A percentile compares a stretch with the other conserved stretches of the same genome.
phyloP scores from a whole-genome alignment of 2,329 filamentous ascomycete species.

The Sphaerulina vaccinii region DNA sequence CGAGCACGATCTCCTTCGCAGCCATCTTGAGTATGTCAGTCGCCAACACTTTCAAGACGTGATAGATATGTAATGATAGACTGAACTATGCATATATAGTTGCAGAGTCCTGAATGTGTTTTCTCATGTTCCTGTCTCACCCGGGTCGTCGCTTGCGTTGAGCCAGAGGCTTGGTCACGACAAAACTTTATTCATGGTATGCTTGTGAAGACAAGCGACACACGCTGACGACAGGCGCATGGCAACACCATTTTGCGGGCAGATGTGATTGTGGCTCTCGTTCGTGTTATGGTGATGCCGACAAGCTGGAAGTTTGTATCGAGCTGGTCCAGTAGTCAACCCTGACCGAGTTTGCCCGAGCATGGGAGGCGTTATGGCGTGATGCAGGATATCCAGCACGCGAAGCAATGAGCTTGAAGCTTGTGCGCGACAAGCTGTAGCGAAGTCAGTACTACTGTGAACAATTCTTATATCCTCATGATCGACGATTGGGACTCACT shows the following conservation, averaged over 20 bases:
- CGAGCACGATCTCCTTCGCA: slow-evolving; percentile 4
- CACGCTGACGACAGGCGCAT: background rate
- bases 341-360: background rate
- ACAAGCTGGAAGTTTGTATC: slow-evolving; percentile 3
- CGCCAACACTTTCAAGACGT: no score
- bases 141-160: slow-evolving; percentile 3
- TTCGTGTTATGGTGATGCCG: slow-evolving; percentile 4
- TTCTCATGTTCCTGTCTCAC: background rate
- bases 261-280: background rate
- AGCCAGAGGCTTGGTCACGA: slow-evolving; percentile 2
- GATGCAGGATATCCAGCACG: slow-evolving; percentile 12
- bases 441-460: no score
- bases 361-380: slow-evolving; percentile 8
- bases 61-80: no score
- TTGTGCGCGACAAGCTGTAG: background rate
- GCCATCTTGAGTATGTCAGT: slow-evolving; percentile 6
- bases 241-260: background rate
- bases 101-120: no score
- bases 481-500: no score
- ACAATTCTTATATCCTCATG: no score
- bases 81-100: no score
- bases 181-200: slow-evolving; percentile 5
- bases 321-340: background rate
- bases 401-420: slow-evolving; percentile 3
- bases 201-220: background rate